These are phyloP conservation scores for Cercospora sp. DNA, from an alignment of 2,329 filamentous ascomycete genomes.

Conservation along the genomic window DNA sequence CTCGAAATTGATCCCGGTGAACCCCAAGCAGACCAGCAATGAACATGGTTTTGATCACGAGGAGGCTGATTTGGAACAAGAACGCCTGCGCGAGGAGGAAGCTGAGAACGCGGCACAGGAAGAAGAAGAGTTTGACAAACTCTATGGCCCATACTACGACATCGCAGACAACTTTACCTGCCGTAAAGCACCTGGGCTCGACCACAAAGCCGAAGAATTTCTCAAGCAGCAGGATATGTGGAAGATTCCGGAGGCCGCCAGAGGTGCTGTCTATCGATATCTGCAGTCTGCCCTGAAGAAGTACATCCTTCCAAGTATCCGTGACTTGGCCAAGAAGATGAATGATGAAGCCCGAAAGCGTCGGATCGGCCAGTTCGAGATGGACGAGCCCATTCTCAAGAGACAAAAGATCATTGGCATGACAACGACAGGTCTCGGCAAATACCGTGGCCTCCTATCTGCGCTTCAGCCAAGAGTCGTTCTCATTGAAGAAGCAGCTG, in stretches of 20 bases:
- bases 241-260: slow-evolving; percentile 55
- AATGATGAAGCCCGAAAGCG: slow-evolving; percentile 52
- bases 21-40: slow-evolving; percentile 48
- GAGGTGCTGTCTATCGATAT: slow-evolving; percentile 66
- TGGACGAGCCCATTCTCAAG: slow-evolving; percentile 61
- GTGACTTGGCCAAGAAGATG: slow-evolving; percentile 53
- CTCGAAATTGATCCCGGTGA: slow-evolving; percentile 50
- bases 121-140: slow-evolving; percentile 43
- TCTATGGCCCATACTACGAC: slow-evolving; percentile 36
- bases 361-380: slow-evolving; percentile 60
- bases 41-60: slow-evolving; percentile 57
- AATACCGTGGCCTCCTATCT: slow-evolving; percentile 71
- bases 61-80: slow-evolving; percentile 62
- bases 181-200: slow-evolving; percentile 31
- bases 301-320: slow-evolving; percentile 50
- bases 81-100: slow-evolving; percentile 62
- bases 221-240: slow-evolving; percentile 58
- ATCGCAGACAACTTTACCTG: slow-evolving; percentile 45
- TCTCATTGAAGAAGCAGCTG: slow-evolving; percentile 77
- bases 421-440: slow-evolving; percentile 79
- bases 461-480: slow-evolving; percentile 66
- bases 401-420: slow-evolving; percentile 62
- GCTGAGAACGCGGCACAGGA: slow-evolving; percentile 54
- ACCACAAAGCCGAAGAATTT: slow-evolving; percentile 41
- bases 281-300: slow-evolving; percentile 60